These are phyloP conservation scores for Septoria linicola DNA, from an alignment of 2,329 filamentous ascomycete species.

Conservation along the genomic window DNA sequence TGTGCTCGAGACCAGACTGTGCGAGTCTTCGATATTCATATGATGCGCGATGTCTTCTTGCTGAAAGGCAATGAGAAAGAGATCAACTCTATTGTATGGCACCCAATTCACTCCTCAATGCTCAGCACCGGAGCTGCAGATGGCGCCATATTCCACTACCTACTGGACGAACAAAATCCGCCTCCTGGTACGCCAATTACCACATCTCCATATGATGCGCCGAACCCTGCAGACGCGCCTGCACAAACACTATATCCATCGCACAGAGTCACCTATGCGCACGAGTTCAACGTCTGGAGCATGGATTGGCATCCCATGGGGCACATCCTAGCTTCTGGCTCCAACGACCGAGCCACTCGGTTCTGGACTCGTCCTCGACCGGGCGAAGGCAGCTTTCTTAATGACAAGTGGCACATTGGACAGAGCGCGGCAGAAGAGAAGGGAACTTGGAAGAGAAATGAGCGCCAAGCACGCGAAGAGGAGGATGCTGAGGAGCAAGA, in stretches of 20 bases:
- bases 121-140: conserved; percentile 89
- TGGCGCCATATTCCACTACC: conserved; percentile 85
- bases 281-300: conserved; percentile 96
- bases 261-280: conserved; percentile 81
- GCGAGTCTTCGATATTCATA: conserved; percentile 88
- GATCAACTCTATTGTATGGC: conserved; percentile 88
- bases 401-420: conserved; percentile 93
- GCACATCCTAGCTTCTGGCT: conserved; percentile 91
- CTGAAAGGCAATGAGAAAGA: conserved; percentile 95
- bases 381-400: conserved; percentile 79
- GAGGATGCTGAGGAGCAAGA: conserved; percentile 93
- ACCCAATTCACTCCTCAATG: conserved; percentile 85
- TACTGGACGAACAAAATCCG: conserved; percentile 91
- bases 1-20: conserved; percentile 91
- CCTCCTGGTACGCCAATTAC: conserved; percentile 70
- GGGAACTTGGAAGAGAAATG: conserved; percentile 86
- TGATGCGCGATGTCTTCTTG: conserved; percentile 97
- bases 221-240: conserved; percentile 74
- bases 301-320: conserved; percentile 97
- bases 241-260: conserved; percentile 91
- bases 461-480: conserved; percentile 78
- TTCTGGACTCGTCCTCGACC: conserved; percentile 94
- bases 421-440: conserved; percentile 89
- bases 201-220: conserved; percentile 78
- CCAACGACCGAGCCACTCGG: conserved; percentile 92